phyloP scores from a whole-genome alignment of 176 grass and related monocot species.

The Coix lacrymajobi region DNA sequence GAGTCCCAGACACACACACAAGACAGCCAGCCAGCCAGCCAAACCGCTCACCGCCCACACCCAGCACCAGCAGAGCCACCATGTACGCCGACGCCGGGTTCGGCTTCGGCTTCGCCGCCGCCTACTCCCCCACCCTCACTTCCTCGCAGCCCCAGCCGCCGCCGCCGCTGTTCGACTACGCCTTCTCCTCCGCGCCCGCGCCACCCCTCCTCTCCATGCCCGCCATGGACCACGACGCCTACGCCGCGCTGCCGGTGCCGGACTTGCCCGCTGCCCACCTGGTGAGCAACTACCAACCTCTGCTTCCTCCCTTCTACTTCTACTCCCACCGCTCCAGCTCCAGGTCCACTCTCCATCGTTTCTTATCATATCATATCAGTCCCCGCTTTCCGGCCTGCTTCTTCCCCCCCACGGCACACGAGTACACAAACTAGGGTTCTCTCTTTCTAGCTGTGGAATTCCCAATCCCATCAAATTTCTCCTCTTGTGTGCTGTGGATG shows the following conservation, averaged over 20 bases:
- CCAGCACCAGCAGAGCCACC: neutral
- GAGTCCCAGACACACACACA: too few species aligned
- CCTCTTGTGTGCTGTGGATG: neutral
- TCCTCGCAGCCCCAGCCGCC: neutral
- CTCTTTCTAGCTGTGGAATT: neutral
- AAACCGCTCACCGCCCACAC: neutral
- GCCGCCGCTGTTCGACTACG: constrained; percentile 20
- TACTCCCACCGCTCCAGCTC: neutral
- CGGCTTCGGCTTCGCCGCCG: constrained; percentile 21
- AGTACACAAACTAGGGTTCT: neutral
- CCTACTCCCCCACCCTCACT: constrained; percentile 20
- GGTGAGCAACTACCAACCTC: constrained; percentile 35
- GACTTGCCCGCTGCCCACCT: constrained; percentile 27
- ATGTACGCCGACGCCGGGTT: constrained; percentile 60
- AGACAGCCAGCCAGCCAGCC: too few species aligned
- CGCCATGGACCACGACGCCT: neutral
- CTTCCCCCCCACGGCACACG: neutral
- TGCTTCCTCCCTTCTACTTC: neutral
- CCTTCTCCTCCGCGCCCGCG: neutral
- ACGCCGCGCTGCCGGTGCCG: neutral
- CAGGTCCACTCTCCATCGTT: neutral
- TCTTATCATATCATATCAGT: too few species aligned
- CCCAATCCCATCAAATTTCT: neutral
- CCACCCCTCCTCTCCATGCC: neutral
- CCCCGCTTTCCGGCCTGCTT: too few species aligned